Conservation (phyloP, 768 basidiomycete species). For the Rhodotorula toruloides region DNA sequence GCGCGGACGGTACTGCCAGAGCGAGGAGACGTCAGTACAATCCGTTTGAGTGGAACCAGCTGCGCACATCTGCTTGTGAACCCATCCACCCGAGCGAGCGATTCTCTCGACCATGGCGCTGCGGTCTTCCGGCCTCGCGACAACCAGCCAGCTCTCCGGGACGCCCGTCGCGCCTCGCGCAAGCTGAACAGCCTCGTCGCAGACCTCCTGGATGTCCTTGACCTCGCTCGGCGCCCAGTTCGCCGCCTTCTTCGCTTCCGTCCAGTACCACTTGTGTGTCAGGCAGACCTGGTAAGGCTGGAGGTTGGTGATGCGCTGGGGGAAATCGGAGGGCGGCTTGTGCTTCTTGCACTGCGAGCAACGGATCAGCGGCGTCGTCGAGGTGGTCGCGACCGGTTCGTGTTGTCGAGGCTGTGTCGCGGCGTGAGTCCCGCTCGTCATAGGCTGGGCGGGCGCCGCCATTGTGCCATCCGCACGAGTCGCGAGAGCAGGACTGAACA, state of each 20-base stretch:
- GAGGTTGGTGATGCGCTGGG: constrained; percentile 18
- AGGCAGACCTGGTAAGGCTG: constrained; percentile 26
- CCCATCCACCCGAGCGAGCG: constrained; percentile 10
- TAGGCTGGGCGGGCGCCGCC: too few species aligned
- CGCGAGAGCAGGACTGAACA: too few species aligned
- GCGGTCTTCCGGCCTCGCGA: neutral
- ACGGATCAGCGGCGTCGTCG: neutral
- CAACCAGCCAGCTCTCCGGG: constrained; percentile 11
- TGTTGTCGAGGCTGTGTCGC: neutral
- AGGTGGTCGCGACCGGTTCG: neutral
- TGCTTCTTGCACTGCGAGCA: constrained; percentile 31
- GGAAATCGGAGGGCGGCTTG: neutral
- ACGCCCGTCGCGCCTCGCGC: neutral
- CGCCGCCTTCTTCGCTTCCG: neutral
- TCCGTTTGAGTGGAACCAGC: neutral
- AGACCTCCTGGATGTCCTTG: neutral
- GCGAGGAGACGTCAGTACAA: neutral
- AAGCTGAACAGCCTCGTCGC: neutral
- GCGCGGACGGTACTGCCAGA: constrained; percentile 8
- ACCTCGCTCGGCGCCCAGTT: constrained; percentile 14
- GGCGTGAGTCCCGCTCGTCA: too few species aligned
- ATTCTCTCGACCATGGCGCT: neutral
- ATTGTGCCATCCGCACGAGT: too few species aligned
- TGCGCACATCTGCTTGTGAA: constrained; percentile 2
- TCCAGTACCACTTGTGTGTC: constrained; percentile 35